Base-by-base conservation (phyloP, 768 basidiomycete species). In the Pleurotus ostreatus region DNA sequence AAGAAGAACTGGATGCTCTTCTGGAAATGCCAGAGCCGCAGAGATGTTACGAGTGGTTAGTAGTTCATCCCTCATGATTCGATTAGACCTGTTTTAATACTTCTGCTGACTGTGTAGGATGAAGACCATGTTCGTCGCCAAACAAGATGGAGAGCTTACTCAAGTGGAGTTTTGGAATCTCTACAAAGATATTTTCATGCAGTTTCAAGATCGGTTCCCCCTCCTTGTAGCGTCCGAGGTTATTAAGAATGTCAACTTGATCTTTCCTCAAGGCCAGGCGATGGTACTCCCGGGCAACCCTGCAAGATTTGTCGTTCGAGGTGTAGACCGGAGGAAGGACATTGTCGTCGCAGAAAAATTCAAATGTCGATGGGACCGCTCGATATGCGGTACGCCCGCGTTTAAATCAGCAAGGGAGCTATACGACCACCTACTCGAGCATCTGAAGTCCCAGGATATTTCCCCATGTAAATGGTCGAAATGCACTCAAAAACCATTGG, bases 91-190 rank as follows among this genome's bases (percentile, higher is more conserved):
- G 11, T 34, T 9, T 9, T 4, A 34, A 34, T 34, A 8, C 9
- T 34, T 34, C 30, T 34, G 30, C 20, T 25, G 18, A 7, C 37
- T 25, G 30, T 16, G 20, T 65, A 94, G 96, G 96, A 96, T 99
- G 90, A 86, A 84, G 65, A 71, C 78, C n/a, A 89, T 92, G 78
- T 98, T 95, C 63, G 78, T 88, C 13, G 76, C 85, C 15, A 86
- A 86, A 58, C 70, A 85, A 1, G 85, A 88, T 3, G 84, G 88
- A 3, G 90, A 94, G 64, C 74, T 98, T 46, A 94, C 92, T 0
- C 97, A 98, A 69, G 93, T 96, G 34, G 87, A 92, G 55, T 92
- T 99, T 65, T 99, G 96, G 95, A 92, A 84, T 56, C 78, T 94
- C 11, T 99, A 99, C 72, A 87, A 89, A 59, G 88, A 90, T 57